Evolutionary conservation across 2,329 filamentous ascomycete genomes (phyloP).

Genomic region (Diplodia intermedia): DNA sequence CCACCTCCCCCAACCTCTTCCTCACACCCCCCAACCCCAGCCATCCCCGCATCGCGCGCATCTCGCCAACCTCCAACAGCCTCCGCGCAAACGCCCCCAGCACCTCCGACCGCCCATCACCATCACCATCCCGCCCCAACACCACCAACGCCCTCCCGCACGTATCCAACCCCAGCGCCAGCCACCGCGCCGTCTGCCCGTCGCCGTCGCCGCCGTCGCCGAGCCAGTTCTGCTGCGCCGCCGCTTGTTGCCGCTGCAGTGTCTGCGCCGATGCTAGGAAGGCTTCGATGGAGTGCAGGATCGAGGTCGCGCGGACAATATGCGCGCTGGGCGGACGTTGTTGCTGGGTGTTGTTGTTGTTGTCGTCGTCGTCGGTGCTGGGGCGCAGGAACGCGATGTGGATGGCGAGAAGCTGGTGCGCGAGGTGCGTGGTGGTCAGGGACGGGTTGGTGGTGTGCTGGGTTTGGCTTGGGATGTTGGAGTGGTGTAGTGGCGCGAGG

Average conservation of each 20-base stretch:
- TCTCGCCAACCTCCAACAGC: neutral
- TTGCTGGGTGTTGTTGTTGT: neutral
- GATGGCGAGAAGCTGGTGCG: neutral
- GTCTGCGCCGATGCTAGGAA: neutral
- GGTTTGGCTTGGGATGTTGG: neutral
- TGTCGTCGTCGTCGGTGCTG: neutral
- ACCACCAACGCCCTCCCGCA: slow-evolving; percentile 3
- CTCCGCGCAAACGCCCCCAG: neutral
- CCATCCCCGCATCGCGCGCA: neutral
- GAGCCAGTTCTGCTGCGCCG: neutral
- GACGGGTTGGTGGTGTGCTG: neutral
- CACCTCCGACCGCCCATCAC: too few species aligned
- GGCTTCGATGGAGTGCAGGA: neutral
- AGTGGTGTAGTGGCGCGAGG: neutral
- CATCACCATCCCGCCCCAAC: neutral
- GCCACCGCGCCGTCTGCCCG: neutral
- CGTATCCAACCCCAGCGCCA: neutral
- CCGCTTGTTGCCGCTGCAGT: neutral
- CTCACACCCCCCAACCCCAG: neutral
- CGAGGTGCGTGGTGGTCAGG: neutral
- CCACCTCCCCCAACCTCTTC: neutral
- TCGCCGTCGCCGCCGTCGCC: neutral
- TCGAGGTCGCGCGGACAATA: neutral
- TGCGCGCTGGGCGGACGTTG: neutral
- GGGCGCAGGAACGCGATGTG: neutral